These are phyloP conservation scores for Ustulina deusta DNA, from an alignment of 2,329 filamentous ascomycete species.

Conservation along the genomic window DNA sequence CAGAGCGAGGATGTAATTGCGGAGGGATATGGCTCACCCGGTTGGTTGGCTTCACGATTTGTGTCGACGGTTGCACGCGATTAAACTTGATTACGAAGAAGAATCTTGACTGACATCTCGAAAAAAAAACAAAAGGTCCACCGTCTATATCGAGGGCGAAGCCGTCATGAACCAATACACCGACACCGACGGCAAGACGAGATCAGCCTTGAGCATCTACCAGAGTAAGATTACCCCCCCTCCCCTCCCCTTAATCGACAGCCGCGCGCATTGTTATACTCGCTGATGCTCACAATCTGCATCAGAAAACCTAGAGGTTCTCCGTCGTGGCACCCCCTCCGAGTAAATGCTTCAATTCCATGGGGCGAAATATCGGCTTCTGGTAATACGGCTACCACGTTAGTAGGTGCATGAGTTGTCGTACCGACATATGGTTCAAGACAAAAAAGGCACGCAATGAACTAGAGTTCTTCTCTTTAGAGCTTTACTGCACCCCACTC, in stretches of 20 bases:
- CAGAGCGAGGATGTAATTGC: neutral
- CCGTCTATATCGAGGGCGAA: conserved; percentile 88
- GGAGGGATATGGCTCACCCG: neutral
- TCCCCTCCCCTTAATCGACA: neutral
- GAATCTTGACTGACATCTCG: conserved; percentile 32
- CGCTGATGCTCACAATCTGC: conserved; percentile 18
- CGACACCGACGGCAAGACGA: conserved; percentile 76
- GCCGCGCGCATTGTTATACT: neutral
- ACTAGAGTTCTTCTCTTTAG: conserved; percentile 1
- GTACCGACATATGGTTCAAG: neutral
- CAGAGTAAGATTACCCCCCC: conserved; percentile 73
- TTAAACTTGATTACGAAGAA: neutral
- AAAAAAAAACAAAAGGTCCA: conserved; percentile 75
- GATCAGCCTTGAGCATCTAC: conserved; percentile 73
- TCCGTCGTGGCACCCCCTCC: conserved; percentile 51
- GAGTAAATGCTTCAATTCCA: conserved; percentile 23
- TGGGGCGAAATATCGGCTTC: neutral
- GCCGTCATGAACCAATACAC: conserved; percentile 75
- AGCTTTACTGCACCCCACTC: conserved; percentile 28
- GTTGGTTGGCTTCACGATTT: neutral
- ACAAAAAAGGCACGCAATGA: neutral
- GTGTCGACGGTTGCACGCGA: neutral
- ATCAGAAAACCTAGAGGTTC: conserved; percentile 61
- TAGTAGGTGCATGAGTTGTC: neutral
- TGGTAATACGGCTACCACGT: neutral